Evolutionary conservation across 2,329 filamentous ascomycete genomes (phyloP), one percentile per base, ranked within the genome.

Genomic region (Aspergillus caelatus): DNA sequence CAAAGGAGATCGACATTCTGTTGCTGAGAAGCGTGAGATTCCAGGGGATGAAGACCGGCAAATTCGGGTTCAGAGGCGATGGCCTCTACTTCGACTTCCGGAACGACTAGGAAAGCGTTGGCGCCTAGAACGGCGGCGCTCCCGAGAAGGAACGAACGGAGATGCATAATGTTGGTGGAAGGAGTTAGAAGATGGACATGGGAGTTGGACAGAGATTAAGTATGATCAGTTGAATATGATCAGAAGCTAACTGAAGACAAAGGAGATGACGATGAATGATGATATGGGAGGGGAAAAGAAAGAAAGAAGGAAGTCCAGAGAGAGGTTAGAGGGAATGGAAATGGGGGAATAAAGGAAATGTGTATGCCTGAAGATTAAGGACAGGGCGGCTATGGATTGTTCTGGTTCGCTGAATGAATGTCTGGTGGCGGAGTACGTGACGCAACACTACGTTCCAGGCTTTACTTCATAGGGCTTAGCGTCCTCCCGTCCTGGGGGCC

Each of bases 71-170:
- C 65, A 28, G 70, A 63, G 30, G 68, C 61, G 58, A 69, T 62
- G n/a, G 68, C 58, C 54, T 73, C 66, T 23, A 65, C 64, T 39
- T 75, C 71, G 50, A 70, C 58, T 60, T 78, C 77, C 36, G 78
- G 78, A 54, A 79, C 67, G 43, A 80, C 74, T 56, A 80, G 69
- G 58, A 80, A 71, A 30, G 78, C 78, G 43, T 72, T 74, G 65
- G 75, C 72, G 68, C 74, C 67, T 34, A 80, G 67, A 45, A 75
- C 75, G 53, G 77, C 65, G 23, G 72, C 70, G 66, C 74, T 73
- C 64, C 74, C 75, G 57, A 78, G 66, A 46, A 78, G 66, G 50
- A 78, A 65, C 60, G 75, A 78, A 61, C 74, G 74, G 64, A 78
- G 64, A 63, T 75, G 71, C 76, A 78, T 80, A 63, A 64, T 73